Percentiles rank a stretch among this genome's conserved stretches.
phyloP scores from a whole-genome alignment of 805 yeast species.

The Yamadazyma philogaea region DNA sequence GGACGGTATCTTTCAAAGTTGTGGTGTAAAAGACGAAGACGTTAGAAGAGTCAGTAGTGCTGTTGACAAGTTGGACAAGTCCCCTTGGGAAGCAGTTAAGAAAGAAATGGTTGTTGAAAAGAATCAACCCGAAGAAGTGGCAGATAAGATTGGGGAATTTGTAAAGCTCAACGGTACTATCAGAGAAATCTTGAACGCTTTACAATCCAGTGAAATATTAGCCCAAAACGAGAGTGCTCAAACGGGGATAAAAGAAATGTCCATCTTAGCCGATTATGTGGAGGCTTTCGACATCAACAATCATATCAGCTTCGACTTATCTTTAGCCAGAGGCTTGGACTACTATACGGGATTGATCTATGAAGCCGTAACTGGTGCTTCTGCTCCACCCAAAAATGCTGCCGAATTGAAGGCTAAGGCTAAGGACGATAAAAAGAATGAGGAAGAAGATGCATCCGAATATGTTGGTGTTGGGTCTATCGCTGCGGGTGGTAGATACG shows the following conservation, averaged over 20 bases:
- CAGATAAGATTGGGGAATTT: constrained; percentile 87
- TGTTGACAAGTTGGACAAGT: constrained; percentile 92
- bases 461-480: constrained; percentile 98
- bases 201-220: constrained; percentile 58
- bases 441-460: constrained; percentile 80
- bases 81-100: constrained; percentile 93
- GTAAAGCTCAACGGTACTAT: constrained; percentile 83
- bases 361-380: constrained; percentile 92
- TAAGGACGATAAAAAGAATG: constrained; percentile 18
- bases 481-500: constrained; percentile 99
- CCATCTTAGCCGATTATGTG: constrained; percentile 66
- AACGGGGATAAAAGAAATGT: constrained; percentile 80
- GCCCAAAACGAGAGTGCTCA: constrained; percentile 68
- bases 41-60: constrained; percentile 92
- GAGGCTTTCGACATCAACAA: constrained; percentile 76
- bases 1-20: constrained; percentile 92
- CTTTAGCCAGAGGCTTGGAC: constrained; percentile 95
- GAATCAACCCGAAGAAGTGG: constrained; percentile 86
- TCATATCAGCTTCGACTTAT: constrained; percentile 80
- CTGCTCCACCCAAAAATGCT: constrained; percentile 92
- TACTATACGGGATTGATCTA: constrained; percentile 96
- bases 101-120: constrained; percentile 91
- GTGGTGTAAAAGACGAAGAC: constrained; percentile 93
- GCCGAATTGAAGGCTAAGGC: constrained; percentile 54
- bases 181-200: constrained; percentile 52